A percentile compares a stretch with the other conserved stretches of the same genome.
Conservation (phyloP, 768 basidiomycete genomes). For the Phallus indusiatus region DNA sequence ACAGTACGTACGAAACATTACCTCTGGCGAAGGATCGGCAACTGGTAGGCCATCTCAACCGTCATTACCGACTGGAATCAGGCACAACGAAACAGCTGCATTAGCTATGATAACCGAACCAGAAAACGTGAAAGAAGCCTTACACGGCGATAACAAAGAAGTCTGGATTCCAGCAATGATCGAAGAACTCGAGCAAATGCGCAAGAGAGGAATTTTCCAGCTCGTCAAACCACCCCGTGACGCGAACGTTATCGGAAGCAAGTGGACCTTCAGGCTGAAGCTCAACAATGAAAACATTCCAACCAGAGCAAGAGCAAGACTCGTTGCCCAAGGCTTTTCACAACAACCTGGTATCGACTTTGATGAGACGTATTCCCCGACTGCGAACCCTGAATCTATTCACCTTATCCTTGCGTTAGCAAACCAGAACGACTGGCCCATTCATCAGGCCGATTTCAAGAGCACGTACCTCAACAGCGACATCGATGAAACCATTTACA, state of each 20-base stretch:
- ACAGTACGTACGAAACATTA: no score
- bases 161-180: slow-evolving; percentile 16
- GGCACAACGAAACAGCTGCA: no score
- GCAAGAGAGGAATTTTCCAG: slow-evolving; percentile 17
- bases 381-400: slow-evolving; percentile 1
- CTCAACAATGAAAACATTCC: slow-evolving; percentile 14
- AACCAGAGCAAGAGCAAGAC: slow-evolving; percentile 17
- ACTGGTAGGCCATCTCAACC: no score
- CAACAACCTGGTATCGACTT: slow-evolving; percentile 17
- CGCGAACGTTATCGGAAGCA: slow-evolving; percentile 20
- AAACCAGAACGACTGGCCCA: slow-evolving; percentile 23
- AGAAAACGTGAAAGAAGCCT: no score
- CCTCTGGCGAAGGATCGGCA: no score
- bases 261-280: slow-evolving; percentile 27
- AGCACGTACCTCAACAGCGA: slow-evolving; percentile 31
- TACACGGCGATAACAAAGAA: no score
- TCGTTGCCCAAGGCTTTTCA: slow-evolving; percentile 22
- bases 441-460: slow-evolving; percentile 36
- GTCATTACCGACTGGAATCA: no score
- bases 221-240: no score
- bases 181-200: slow-evolving; percentile 20
- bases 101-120: no score
- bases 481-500: slow-evolving; percentile 30
- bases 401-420: slow-evolving; percentile 26
- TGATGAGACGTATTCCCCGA: slow-evolving; percentile 5